Evolutionary conservation across 2,329 filamentous ascomycete species (phyloP).

Genomic region (Metarhizium brunneum): DNA sequence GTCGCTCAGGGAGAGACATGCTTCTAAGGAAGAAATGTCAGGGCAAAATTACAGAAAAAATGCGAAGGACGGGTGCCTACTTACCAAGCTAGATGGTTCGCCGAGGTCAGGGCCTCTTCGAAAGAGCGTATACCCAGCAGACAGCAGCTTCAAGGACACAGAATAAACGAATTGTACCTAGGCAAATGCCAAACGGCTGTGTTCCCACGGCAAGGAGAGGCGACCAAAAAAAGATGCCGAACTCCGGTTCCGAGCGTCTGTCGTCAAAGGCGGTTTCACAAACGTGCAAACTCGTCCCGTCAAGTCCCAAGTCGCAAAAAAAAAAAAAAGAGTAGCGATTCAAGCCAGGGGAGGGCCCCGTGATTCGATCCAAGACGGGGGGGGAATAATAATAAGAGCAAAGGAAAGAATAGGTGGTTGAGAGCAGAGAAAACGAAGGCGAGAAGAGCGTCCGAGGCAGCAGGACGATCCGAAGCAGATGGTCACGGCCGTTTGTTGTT

Average conservation of each 20-base stretch:
- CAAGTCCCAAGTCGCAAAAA: neutral
- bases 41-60: constrained; percentile 2
- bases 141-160: neutral
- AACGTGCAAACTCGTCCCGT: neutral
- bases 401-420: neutral
- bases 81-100: neutral
- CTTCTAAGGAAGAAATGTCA: constrained; percentile 23
- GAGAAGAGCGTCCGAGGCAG: neutral
- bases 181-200: neutral
- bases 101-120: neutral
- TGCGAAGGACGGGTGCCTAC: neutral
- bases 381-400: neutral
- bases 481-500: neutral
- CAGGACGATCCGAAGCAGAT: neutral
- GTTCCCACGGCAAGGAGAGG: neutral
- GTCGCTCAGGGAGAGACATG: constrained; percentile 57
- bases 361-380: neutral
- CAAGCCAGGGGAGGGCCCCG: neutral
- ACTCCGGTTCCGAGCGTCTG: neutral
- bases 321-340: neutral
- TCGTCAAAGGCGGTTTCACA: constrained; percentile 1
- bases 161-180: neutral
- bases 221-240: neutral
- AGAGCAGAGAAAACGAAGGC: neutral
- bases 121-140: neutral